A percentile compares a stretch with the other conserved stretches of the same genome.
phyloP scores from a whole-genome alignment of 2,329 filamentous ascomycete species.

The Chaetomiaceae sp. region DNA sequence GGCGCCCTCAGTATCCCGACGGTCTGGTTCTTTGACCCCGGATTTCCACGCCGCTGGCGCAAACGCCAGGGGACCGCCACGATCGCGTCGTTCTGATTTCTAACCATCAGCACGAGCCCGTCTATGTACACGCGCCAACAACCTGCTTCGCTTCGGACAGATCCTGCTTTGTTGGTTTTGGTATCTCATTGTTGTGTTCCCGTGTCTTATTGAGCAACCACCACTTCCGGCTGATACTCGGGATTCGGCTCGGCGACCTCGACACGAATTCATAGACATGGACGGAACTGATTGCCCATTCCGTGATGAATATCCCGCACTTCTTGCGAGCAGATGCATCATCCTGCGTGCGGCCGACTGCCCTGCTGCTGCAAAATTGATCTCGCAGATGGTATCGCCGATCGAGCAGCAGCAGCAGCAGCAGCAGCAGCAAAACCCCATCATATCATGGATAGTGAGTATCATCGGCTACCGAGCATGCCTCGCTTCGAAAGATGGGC shows the following conservation, averaged over 20 bases:
- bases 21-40: conserved; percentile 7
- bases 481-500: conserved; percentile 1
- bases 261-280: too few species aligned
- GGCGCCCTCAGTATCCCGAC: background rate
- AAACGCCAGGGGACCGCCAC: background rate
- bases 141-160: background rate
- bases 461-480: background rate
- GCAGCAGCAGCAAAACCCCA: background rate
- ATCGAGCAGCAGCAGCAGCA: background rate
- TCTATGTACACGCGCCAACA: too few species aligned
- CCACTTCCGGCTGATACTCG: too few species aligned
- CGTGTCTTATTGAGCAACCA: too few species aligned
- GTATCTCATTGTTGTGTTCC: background rate
- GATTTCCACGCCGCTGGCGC: background rate
- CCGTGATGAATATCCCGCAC: background rate
- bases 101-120: too few species aligned
- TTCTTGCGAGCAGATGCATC: too few species aligned
- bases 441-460: too few species aligned
- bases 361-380: background rate
- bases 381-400: background rate
- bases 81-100: background rate
- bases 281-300: background rate
- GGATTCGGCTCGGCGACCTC: too few species aligned
- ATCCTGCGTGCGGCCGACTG: too few species aligned
- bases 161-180: background rate